These are phyloP conservation scores for Pneumocystis sp. DNA, from an alignment of 1,139 yeast species.

Conservation along the genomic window DNA sequence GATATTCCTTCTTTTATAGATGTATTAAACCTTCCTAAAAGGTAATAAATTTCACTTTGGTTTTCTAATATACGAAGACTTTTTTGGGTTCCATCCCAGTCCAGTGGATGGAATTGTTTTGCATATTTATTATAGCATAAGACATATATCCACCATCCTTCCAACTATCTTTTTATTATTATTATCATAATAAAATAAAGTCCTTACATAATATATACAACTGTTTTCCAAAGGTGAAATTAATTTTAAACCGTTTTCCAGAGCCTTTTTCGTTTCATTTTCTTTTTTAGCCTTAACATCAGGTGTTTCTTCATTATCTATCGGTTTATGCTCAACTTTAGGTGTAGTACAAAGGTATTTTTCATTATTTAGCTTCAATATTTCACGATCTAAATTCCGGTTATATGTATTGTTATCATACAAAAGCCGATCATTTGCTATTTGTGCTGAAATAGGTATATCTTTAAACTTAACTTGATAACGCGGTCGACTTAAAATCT, in stretches of 20 bases:
- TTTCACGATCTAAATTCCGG: neutral
- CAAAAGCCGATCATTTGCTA: neutral
- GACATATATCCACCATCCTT: constrained; percentile 52
- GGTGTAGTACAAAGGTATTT: neutral
- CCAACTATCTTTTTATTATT: constrained; percentile 7
- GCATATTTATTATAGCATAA: constrained; percentile 42
- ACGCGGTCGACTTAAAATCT: neutral
- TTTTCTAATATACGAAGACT: constrained; percentile 12
- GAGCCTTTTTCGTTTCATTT: neutral
- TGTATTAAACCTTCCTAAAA: constrained; percentile 4
- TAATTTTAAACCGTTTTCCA: neutral
- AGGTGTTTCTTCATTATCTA: neutral
- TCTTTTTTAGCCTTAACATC: neutral
- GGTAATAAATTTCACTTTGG: constrained; percentile 12
- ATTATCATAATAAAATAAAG: neutral
- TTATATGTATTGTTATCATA: neutral
- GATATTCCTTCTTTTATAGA: neutral
- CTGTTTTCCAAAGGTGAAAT: neutral
- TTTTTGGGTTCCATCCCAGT: constrained; percentile 14
- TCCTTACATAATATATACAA: neutral
- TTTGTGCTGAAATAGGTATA: neutral
- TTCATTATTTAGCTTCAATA: neutral
- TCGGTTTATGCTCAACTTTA: neutral
- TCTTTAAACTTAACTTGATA: neutral
- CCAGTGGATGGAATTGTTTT: constrained; percentile 39